Conservation (phyloP, 306 rosid species). For the Notholithocarpus densiflorus region DNA sequence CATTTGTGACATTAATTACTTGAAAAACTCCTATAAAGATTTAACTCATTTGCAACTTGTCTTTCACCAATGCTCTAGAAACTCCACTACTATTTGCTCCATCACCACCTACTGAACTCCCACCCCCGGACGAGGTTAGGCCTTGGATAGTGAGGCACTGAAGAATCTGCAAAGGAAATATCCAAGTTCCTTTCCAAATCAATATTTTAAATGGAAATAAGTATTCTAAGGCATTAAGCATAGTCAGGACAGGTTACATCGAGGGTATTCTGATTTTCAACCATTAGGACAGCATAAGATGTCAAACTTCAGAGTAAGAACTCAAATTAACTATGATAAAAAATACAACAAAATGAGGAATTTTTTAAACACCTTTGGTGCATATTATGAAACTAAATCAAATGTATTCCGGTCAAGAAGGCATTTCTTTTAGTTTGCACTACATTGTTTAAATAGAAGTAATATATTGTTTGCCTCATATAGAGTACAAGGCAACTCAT, state of each 20-base stretch:
- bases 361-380: too few species aligned
- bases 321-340: too few species aligned
- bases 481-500: too few species aligned
- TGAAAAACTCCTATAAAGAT: too few species aligned
- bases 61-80: constrained; percentile 78
- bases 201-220: neutral
- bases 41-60: too few species aligned
- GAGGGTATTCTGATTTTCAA: neutral
- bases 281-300: neutral
- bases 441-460: neutral
- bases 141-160: constrained; percentile 81
- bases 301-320: too few species aligned
- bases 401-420: too few species aligned
- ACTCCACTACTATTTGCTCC: constrained; percentile 84
- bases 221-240: neutral
- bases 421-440: neutral
- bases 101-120: constrained; percentile 57
- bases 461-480: neutral
- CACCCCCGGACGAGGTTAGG: constrained; percentile 79
- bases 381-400: too few species aligned
- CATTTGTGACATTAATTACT: too few species aligned
- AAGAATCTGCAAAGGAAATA: constrained; percentile 61
- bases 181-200: neutral
- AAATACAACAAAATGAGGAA: too few species aligned
- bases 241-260: neutral